These are phyloP conservation scores for Rhizopogon salebrosus DNA, from an alignment of 768 basidiomycete species.

Conservation along the genomic window DNA sequence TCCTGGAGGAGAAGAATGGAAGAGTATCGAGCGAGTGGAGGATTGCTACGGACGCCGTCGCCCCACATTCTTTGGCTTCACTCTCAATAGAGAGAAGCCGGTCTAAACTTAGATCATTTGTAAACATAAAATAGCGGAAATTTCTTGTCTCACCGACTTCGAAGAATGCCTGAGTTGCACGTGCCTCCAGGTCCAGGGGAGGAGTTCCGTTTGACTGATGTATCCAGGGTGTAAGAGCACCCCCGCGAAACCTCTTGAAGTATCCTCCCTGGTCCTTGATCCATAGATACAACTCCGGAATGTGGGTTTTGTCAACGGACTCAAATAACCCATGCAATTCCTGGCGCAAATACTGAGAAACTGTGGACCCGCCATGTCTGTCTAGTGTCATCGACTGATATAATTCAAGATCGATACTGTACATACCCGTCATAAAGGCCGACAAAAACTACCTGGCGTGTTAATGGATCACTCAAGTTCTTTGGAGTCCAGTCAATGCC, in stretches of 20 bases:
- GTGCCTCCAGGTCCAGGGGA: constrained; percentile 72
- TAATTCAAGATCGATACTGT: not conserved
- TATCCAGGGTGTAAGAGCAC: constrained; percentile 68
- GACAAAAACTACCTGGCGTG: constrained; percentile 76
- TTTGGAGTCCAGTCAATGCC: constrained; percentile 71
- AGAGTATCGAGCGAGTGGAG: constrained; percentile 85
- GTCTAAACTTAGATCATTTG: constrained; percentile 39
- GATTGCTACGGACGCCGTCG: constrained; percentile 86
- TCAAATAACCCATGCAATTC: constrained; percentile 85
- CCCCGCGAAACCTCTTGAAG: constrained; percentile 84
- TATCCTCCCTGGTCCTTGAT: constrained; percentile 82
- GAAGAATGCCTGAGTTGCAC: constrained; percentile 83
- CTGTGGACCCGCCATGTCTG: constrained; percentile 89
- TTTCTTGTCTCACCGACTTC: constrained; percentile 46
- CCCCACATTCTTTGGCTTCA: constrained; percentile 73
- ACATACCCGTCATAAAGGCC: constrained; percentile 90
- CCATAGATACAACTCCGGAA: constrained; percentile 75
- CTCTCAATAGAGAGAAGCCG: constrained; percentile 63
- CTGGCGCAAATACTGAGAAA: constrained; percentile 80
- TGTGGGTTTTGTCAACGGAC: constrained; percentile 60
- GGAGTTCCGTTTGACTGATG: constrained; percentile 24
- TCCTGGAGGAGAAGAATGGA: constrained; percentile 79
- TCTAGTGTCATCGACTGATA: constrained; percentile 1
- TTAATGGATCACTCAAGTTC: constrained; percentile 45
- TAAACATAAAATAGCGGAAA: constrained; percentile 1